Conservation (phyloP, 2,329 filamentous ascomycete species). For the Colletotrichum scovillei region DNA sequence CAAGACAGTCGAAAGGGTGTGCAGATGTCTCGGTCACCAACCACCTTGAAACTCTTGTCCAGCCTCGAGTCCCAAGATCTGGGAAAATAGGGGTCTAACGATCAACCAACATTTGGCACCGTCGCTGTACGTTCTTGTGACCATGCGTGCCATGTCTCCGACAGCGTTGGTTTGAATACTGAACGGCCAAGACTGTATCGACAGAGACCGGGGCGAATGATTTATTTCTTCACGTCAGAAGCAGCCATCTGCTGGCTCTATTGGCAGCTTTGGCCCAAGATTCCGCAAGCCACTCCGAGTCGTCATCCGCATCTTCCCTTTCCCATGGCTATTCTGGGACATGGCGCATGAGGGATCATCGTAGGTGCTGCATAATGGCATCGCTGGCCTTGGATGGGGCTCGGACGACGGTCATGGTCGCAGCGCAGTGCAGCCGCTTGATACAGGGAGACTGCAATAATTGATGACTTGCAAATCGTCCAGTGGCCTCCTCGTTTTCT, state of each 20-base stretch:
- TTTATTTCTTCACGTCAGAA: not conserved
- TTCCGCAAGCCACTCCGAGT: not conserved
- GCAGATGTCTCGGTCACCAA: constrained; percentile 14
- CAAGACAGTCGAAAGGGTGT: constrained; percentile 5
- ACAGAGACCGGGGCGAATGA: not conserved
- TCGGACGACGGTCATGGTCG: not conserved
- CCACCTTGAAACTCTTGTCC: not conserved
- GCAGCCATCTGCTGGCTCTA: not conserved
- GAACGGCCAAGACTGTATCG: not conserved
- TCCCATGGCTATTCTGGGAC: constrained; percentile 20
- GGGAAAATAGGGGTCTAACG: not conserved
- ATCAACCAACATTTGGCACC: not conserved
- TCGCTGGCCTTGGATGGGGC: not conserved
- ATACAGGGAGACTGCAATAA: not conserved
- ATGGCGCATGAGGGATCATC: constrained; percentile 23
- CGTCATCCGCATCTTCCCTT: not conserved
- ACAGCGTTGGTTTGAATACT: not conserved
- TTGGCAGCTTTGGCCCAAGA: not conserved
- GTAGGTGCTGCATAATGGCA: constrained; percentile 13
- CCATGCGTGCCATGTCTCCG: not conserved
- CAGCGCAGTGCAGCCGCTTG: not conserved
- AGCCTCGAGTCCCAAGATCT: not conserved
- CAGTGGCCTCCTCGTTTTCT: not conserved
- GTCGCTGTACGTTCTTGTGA: not conserved
- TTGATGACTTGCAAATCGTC: not conserved